These are phyloP conservation scores for Coniochaeta sp. DNA, from an alignment of 2,329 filamentous ascomycete species.

Conservation along the genomic window DNA sequence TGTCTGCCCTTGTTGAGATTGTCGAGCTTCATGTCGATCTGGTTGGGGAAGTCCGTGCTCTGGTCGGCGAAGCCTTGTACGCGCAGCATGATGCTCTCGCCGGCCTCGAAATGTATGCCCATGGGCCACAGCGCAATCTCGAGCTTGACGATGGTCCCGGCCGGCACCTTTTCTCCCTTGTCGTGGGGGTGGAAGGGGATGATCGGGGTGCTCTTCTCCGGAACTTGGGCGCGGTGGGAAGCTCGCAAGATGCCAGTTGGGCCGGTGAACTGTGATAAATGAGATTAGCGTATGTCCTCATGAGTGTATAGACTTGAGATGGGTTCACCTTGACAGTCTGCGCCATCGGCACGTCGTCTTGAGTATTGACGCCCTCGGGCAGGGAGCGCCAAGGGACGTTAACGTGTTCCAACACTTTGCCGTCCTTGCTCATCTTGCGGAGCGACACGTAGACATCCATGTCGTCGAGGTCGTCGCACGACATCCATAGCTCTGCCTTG, in stretches of 20 bases:
- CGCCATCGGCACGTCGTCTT: too few species aligned
- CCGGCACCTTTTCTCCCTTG: constrained; percentile 29
- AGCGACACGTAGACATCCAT: too few species aligned
- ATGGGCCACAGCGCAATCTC: constrained; percentile 41
- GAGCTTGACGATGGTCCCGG: constrained; percentile 33
- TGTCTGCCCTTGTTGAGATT: not conserved
- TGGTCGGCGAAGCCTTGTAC: constrained; percentile 15
- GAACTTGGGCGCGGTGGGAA: constrained; percentile 32
- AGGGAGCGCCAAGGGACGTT: too few species aligned
- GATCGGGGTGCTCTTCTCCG: constrained; percentile 20
- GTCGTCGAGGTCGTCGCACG: too few species aligned
- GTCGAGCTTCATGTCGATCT: not conserved
- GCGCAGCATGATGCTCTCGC: constrained; percentile 22
- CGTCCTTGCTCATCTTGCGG: too few species aligned
- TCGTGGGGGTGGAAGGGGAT: constrained; percentile 30
- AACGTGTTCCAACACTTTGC: too few species aligned
- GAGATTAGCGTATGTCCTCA: too few species aligned
- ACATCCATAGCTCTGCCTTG: too few species aligned
- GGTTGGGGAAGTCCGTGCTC: not conserved
- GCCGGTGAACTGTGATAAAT: too few species aligned
- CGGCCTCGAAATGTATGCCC: constrained; percentile 36
- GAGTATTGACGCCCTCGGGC: too few species aligned
- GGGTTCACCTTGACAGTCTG: too few species aligned
- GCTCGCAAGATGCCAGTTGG: constrained; percentile 33
- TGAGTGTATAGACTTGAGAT: too few species aligned